Evolutionary conservation across 495 filamentous ascomycete species (phyloP).

Genomic region (Echria macrotheca): DNA sequence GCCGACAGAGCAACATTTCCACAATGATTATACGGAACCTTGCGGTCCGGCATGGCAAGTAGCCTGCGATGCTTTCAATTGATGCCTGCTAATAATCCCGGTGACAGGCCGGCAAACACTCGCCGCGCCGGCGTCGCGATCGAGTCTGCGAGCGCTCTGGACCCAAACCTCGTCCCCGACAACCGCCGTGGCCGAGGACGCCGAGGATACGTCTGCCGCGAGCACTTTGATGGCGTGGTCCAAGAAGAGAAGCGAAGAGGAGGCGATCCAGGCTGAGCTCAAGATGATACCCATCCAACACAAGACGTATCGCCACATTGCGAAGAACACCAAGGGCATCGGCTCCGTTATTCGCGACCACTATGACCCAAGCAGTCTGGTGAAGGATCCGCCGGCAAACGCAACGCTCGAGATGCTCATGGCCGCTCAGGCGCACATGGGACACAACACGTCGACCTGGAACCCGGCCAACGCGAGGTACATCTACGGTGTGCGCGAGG

Average conservation of each 20-base stretch:
- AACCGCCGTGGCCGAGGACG: background rate
- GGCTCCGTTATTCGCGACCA: conserved; percentile 59
- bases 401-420: conserved; percentile 89
- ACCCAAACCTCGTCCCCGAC: conserved; percentile 7
- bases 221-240: conserved; percentile 10
- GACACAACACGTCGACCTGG: conserved; percentile 89
- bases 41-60: conserved; percentile 44
- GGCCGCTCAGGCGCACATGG: conserved; percentile 85
- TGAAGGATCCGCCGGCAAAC: conserved; percentile 69
- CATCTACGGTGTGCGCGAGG: conserved; percentile 86
- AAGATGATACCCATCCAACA: conserved; percentile 30
- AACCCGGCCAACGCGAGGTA: conserved; percentile 92
- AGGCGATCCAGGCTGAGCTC: conserved; percentile 14
- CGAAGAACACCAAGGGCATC: conserved; percentile 33
- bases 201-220: conserved; percentile 3
- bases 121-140: conserved; percentile 33
- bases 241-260: conserved; percentile 4
- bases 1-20: conserved; percentile 12
- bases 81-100: background rate
- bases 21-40: conserved; percentile 51
- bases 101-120: conserved; percentile 42
- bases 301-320: conserved; percentile 19
- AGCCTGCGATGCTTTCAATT: background rate
- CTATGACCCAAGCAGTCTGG: conserved; percentile 58
- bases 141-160: no score